Percentiles rank a stretch among this genome's conserved stretches.
These are phyloP conservation scores for Chimonanthus praecox DNA, from an alignment of 164 flowering plant species.

Conservation along the genomic window DNA sequence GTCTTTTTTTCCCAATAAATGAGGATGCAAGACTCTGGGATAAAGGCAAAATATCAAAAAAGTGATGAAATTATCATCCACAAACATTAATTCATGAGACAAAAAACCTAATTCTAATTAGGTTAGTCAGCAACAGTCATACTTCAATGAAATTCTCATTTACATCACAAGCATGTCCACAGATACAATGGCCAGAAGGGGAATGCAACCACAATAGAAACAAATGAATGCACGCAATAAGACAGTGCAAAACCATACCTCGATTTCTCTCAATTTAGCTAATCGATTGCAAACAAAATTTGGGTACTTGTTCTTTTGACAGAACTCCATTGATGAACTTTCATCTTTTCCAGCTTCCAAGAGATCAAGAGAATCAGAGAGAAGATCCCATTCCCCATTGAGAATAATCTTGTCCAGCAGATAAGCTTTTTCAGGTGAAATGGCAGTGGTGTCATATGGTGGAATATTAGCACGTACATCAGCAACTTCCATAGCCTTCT, in stretches of 20 bases:
- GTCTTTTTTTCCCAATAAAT: no score
- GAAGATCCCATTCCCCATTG: constrained; percentile 58
- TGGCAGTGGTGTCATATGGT: constrained; percentile 57
- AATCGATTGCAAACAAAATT: constrained; percentile 60
- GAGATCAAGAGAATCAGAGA: constrained; percentile 44
- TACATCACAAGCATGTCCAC: background rate
- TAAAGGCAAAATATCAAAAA: background rate
- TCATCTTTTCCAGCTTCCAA: constrained; percentile 25
- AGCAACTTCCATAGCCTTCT: constrained; percentile 43
- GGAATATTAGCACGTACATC: constrained; percentile 43
- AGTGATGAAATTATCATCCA: background rate
- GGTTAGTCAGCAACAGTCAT: background rate
- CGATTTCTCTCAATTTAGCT: constrained; percentile 30
- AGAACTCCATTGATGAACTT: constrained; percentile 7
- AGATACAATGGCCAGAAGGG: background rate
- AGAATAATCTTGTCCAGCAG: constrained; percentile 69
- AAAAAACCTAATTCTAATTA: background rate
- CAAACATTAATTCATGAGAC: no score
- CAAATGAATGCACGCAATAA: background rate
- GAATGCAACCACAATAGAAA: background rate
- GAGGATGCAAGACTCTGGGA: no score
- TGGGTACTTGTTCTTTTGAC: constrained; percentile 32
- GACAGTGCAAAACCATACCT: constrained; percentile 39
- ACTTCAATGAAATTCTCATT: no score
- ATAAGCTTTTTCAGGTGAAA: constrained; percentile 63